Conservation (phyloP, 441 rosid species). For the Croton laevigatus region DNA sequence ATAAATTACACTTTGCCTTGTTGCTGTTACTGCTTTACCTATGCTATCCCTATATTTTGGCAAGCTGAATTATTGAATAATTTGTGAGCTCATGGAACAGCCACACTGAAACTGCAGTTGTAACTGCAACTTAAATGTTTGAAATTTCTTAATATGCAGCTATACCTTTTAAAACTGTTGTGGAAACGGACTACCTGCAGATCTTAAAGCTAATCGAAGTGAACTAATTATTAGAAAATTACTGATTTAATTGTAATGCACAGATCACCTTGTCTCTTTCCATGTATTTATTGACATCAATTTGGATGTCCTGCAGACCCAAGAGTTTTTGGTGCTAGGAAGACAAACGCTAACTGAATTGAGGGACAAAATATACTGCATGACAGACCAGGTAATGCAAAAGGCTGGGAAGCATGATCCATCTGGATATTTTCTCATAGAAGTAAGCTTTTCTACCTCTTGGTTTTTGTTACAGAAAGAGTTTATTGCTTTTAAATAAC, state of each 20-base stretch:
- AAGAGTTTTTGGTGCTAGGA: slow-evolving; percentile 85
- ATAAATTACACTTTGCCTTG: background rate
- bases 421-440: slow-evolving; percentile 89
- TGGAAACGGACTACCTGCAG: background rate
- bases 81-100: background rate
- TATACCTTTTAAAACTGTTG: background rate
- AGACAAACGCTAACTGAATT: slow-evolving; percentile 60
- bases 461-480: background rate
- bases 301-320: slow-evolving; percentile 43
- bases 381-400: slow-evolving; percentile 69
- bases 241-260: background rate
- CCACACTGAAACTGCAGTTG: background rate
- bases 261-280: background rate
- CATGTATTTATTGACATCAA: slow-evolving; percentile 14
- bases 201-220: background rate
- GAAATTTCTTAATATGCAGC: background rate
- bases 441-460: slow-evolving; percentile 40
- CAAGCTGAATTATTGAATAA: background rate
- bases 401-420: slow-evolving; percentile 66
- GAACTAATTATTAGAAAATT: too few species aligned
- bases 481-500: slow-evolving; percentile 7
- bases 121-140: background rate
- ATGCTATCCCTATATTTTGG: background rate
- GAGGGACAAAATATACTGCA: slow-evolving; percentile 78
- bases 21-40: background rate